Percentiles rank a stretch among this genome's conserved stretches.
These are phyloP conservation scores for Pichia heedii DNA, from an alignment of 805 yeast genomes.

Conservation along the genomic window DNA sequence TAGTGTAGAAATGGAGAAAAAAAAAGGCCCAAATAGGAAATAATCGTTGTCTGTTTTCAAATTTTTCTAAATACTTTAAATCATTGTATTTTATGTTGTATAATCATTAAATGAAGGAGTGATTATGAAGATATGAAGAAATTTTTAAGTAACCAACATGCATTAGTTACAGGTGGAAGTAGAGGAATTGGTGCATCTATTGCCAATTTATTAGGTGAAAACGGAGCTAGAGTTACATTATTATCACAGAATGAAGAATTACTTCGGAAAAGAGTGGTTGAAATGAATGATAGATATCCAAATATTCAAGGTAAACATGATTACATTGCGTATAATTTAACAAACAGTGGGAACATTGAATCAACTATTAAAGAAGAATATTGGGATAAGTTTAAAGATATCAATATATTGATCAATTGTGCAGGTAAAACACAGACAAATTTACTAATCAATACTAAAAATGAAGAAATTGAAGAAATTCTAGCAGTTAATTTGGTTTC, in stretches of 20 bases:
- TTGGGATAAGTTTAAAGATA: constrained; percentile 23
- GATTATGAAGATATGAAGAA: no score
- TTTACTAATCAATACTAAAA: constrained; percentile 37
- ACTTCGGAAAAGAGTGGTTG: constrained; percentile 23
- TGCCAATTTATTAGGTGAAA: constrained; percentile 38
- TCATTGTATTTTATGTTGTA: no score
- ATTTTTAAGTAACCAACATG: constrained; percentile 23
- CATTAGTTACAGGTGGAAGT: constrained; percentile 61
- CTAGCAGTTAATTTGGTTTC: constrained; percentile 49
- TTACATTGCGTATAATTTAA: constrained; percentile 29
- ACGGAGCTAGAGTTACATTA: constrained; percentile 46
- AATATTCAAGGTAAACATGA: constrained; percentile 26
- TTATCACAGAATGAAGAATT: constrained; percentile 37
- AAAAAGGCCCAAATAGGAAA: neutral
- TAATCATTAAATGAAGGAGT: no score
- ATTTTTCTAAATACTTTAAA: no score
- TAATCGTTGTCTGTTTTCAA: no score
- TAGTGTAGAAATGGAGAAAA: neutral
- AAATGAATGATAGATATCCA: constrained; percentile 15
- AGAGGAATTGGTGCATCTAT: constrained; percentile 57
- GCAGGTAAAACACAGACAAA: constrained; percentile 58
- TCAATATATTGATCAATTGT: constrained; percentile 48
- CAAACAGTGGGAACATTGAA: constrained; percentile 11
- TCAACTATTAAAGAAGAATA: constrained; percentile 7
- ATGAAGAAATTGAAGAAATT: constrained; percentile 34